phyloP scores from a whole-genome alignment of 2,329 filamentous ascomycete species.

The Achaetomium macrosporum region DNA sequence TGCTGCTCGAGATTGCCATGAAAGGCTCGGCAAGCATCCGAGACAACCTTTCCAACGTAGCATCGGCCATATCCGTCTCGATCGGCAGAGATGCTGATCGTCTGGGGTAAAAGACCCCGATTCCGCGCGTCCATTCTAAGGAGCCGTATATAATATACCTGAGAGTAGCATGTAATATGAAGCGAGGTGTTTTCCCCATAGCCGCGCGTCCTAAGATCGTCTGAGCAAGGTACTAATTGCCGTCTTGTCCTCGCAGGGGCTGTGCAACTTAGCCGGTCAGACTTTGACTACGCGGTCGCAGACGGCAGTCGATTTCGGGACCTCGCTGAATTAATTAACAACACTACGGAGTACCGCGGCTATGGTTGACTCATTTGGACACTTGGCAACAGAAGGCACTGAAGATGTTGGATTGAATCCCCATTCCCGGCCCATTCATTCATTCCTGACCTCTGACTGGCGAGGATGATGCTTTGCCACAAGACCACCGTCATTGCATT shows the following conservation, averaged over 20 bases:
- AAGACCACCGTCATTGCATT: too few relatives aligned
- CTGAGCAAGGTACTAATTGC: background rate
- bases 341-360: too few relatives aligned
- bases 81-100: background rate
- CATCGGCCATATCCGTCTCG: background rate
- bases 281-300: background rate
- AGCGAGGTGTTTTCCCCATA: background rate
- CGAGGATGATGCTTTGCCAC: too few relatives aligned
- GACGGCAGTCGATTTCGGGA: background rate
- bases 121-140: background rate
- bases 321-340: too few relatives aligned
- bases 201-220: background rate
- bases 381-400: too few relatives aligned
- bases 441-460: too few relatives aligned
- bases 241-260: background rate
- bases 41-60: too few relatives aligned
- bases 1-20: background rate
- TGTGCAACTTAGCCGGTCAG: slow-evolving; percentile 3
- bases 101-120: background rate
- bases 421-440: too few relatives aligned
- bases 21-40: background rate
- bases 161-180: background rate
- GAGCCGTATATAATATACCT: background rate
- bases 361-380: too few relatives aligned
- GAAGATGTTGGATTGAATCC: too few relatives aligned